Conservation (phyloP, 768 basidiomycete species). For the Mycena latifolia region DNA sequence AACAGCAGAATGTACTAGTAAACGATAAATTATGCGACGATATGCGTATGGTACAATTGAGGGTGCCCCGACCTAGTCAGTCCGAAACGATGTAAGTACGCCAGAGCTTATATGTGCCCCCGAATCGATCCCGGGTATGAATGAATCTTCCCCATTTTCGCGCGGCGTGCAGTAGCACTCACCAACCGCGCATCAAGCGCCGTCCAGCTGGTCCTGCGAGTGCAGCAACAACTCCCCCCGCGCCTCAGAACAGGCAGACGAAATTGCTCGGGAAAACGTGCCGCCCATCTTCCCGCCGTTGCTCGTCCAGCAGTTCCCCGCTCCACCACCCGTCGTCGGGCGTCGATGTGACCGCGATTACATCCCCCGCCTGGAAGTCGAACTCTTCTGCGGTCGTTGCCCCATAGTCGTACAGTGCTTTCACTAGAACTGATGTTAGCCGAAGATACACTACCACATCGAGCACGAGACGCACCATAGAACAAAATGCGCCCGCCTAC, state of each 20-base stretch:
- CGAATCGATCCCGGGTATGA: conserved; percentile 19
- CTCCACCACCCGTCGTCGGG: conserved; percentile 99
- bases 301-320: conserved; percentile 85
- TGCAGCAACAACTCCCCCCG: neutral
- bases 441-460: conserved; percentile 1
- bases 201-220: neutral
- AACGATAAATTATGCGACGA: neutral
- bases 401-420: conserved; percentile 90
- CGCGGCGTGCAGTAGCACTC: neutral
- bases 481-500: conserved; percentile 83
- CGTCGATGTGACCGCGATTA: conserved; percentile 94
- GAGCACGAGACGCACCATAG: conserved; percentile 72
- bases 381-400: conserved; percentile 94
- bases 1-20: neutral
- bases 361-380: conserved; percentile 94
- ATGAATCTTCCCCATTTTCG: neutral
- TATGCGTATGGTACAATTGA: conserved; percentile 16
- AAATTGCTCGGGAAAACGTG: conserved; percentile 93
- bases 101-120: conserved; percentile 3
- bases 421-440: conserved; percentile 63
- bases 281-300: conserved; percentile 76
- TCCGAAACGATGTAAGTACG: conserved; percentile 10
- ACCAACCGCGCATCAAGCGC: neutral
- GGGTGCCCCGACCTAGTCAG: neutral
- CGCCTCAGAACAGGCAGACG: conserved; percentile 76